Percentiles rank a stretch among this genome's conserved stretches.
Conservation (phyloP, 257 asterid genomes). For the Solanum sejunctum region DNA sequence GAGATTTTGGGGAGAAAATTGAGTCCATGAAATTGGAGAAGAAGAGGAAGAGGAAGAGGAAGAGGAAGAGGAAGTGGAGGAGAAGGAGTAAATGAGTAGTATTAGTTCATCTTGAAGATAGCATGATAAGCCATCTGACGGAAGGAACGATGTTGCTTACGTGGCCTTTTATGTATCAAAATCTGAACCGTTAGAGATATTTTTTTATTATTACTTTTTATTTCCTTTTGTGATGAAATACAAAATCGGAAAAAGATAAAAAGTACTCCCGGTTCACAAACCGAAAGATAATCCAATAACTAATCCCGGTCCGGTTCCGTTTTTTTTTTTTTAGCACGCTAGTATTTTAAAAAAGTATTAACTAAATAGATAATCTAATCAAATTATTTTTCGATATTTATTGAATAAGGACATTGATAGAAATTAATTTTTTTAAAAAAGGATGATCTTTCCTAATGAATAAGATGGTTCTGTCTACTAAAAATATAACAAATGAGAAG, state of each 20-base stretch:
- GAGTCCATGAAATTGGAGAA: constrained; percentile 37
- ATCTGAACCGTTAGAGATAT: not conserved
- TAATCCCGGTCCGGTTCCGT: no score
- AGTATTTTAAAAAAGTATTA: no score
- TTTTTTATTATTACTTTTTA: not conserved
- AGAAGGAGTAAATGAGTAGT: constrained; percentile 7
- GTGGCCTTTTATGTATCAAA: constrained; percentile 1
- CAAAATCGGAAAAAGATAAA: not conserved
- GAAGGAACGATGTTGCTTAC: constrained; percentile 6
- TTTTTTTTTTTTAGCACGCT: no score
- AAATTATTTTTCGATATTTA: no score
- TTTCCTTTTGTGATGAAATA: not conserved
- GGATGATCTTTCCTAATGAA: fast-evolving
- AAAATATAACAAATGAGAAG: no score
- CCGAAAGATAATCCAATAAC: no score
- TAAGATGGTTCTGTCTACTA: no score
- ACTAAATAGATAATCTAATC: no score
- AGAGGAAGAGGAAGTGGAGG: no score
- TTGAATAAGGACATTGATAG: no score
- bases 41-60: not conserved
- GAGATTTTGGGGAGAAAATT: constrained; percentile 38
- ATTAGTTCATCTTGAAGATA: constrained; percentile 17
- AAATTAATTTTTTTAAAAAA: no score
- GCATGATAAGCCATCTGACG: constrained; percentile 11
- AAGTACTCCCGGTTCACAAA: no score